Conservation (phyloP, 164 flowering plant genomes). For the Vitis rupestris region DNA sequence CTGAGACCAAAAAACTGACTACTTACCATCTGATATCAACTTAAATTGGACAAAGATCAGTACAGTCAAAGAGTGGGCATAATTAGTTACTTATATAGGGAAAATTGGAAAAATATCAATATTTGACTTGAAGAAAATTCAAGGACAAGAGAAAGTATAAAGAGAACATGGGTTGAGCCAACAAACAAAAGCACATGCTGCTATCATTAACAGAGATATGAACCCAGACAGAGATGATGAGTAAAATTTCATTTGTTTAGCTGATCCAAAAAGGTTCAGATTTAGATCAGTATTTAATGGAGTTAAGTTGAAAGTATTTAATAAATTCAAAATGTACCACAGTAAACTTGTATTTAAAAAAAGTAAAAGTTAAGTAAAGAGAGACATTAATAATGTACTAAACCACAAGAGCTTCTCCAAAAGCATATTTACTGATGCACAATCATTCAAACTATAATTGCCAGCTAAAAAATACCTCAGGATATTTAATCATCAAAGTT, state of each 20-base stretch:
- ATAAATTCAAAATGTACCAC: not conserved
- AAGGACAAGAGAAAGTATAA: not conserved
- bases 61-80: not conserved
- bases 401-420: too few relatives aligned
- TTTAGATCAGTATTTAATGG: not conserved
- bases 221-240: not conserved
- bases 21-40: not conserved
- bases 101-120: not conserved
- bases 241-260: not conserved
- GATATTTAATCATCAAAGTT: slow-evolving; percentile 82
- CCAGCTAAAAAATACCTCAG: slow-evolving; percentile 65
- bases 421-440: not conserved
- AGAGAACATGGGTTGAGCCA: not conserved
- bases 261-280: not conserved
- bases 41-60: not conserved
- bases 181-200: not conserved
- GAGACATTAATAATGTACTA: too few relatives aligned
- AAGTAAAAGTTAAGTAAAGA: not conserved
- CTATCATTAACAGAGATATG: not conserved
- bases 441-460: not conserved
- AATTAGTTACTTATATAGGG: not conserved
- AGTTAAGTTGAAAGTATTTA: not conserved
- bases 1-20: slow-evolving; percentile 28
- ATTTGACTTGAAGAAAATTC: not conserved
- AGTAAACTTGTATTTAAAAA: not conserved